These are phyloP conservation scores for Talaromyces sp. DNA, from an alignment of 2,329 filamentous ascomycete species.

Conservation along the genomic window DNA sequence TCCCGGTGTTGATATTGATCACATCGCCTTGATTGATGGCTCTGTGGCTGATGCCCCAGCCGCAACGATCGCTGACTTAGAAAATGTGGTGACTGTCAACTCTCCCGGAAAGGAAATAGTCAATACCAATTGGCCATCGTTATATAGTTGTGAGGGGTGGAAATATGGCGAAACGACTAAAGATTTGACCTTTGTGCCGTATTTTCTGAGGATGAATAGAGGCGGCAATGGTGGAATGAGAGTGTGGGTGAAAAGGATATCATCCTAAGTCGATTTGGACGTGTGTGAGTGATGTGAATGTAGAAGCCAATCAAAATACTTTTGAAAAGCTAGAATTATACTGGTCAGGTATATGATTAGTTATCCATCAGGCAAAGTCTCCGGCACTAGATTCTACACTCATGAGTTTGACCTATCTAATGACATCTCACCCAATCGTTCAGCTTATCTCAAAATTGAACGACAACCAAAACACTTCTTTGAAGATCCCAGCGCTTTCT, in stretches of 20 bases:
- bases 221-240: constrained; percentile 57
- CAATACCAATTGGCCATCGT: constrained; percentile 25
- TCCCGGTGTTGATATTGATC: constrained; percentile 46
- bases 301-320: background rate
- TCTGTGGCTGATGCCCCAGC: constrained; percentile 23
- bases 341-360: background rate
- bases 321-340: no score
- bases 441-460: background rate
- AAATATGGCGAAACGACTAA: constrained; percentile 23
- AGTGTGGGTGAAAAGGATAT: constrained; percentile 34
- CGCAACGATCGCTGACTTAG: constrained; percentile 31
- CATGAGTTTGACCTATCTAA: background rate
- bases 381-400: no score
- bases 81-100: constrained; percentile 12
- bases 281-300: background rate
- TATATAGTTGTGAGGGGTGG: constrained; percentile 22
- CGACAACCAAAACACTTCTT: no score
- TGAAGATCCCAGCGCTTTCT: no score
- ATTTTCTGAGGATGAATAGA: constrained; percentile 56
- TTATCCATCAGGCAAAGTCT: background rate
- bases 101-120: constrained; percentile 17
- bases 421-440: background rate
- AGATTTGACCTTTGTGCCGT: constrained; percentile 54
- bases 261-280: background rate
- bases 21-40: constrained; percentile 42